A percentile compares a stretch with the other conserved stretches of the same genome.
These are phyloP conservation scores for Phanerochaete sordida DNA, from an alignment of 768 basidiomycete genomes.

Conservation along the genomic window DNA sequence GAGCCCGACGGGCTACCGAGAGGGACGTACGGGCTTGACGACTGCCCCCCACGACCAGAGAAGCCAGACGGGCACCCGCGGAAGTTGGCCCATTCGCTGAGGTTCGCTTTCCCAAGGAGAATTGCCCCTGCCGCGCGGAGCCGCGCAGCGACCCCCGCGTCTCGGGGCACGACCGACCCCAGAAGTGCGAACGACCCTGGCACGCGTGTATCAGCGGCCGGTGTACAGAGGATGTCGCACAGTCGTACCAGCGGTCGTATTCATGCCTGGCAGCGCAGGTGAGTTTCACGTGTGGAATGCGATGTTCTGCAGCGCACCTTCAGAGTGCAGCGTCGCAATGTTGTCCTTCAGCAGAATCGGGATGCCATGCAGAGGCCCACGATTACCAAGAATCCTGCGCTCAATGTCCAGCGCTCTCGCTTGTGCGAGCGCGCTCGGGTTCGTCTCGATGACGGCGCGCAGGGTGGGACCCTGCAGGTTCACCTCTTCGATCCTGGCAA, in stretches of 20 bases:
- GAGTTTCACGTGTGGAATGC: neutral
- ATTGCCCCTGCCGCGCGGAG: constrained; percentile 34
- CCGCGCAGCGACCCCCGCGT: constrained; percentile 27
- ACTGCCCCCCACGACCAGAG: constrained; percentile 45
- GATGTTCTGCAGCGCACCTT: constrained; percentile 19
- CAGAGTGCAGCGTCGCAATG: constrained; percentile 27
- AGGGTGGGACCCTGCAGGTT: constrained; percentile 54
- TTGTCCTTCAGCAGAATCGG: constrained; percentile 35
- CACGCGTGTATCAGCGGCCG: neutral
- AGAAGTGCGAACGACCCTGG: constrained; percentile 31
- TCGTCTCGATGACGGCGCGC: constrained; percentile 57
- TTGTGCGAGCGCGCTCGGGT: constrained; percentile 46
- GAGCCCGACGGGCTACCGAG: constrained; percentile 38
- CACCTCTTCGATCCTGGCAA: constrained; percentile 64
- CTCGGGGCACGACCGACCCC: constrained; percentile 29
- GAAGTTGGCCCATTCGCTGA: constrained; percentile 42
- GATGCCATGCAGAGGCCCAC: constrained; percentile 31
- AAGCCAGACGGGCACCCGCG: constrained; percentile 38
- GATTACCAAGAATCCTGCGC: constrained; percentile 18
- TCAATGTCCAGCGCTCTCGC: constrained; percentile 38
- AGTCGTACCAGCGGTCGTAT: constrained; percentile 31
- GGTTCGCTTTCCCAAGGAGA: constrained; percentile 38
- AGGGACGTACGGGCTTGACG: constrained; percentile 38
- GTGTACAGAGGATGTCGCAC: too few species aligned
- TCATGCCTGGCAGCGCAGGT: constrained; percentile 25